A percentile compares a stretch with the other conserved stretches of the same genome.
These are phyloP conservation scores for Corymbia maculata DNA, from an alignment of 345 rosid species.

Conservation along the genomic window DNA sequence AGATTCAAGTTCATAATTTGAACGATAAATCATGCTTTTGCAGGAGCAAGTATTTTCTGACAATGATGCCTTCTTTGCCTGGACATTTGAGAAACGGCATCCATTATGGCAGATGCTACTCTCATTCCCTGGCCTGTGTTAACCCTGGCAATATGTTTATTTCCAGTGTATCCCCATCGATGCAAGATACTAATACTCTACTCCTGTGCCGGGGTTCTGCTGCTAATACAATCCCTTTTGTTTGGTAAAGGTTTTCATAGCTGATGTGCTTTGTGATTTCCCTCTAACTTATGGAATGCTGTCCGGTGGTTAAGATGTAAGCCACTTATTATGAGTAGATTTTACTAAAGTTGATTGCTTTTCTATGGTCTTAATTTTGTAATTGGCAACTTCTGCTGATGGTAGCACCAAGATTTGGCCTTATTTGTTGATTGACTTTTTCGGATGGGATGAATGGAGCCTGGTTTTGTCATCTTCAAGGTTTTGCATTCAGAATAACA, in stretches of 20 bases:
- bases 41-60: slow-evolving; percentile 94
- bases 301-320: neutral
- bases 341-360: neutral
- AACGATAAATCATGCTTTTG: neutral
- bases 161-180: slow-evolving; percentile 88
- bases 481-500: neutral
- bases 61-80: slow-evolving; percentile 87
- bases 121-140: slow-evolving; percentile 91
- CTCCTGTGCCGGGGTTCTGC: slow-evolving; percentile 71
- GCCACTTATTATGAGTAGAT: neutral
- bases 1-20: neutral
- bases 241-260: slow-evolving; percentile 32
- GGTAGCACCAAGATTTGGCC: neutral
- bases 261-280: neutral
- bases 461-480: neutral
- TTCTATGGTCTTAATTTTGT: neutral
- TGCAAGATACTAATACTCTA: slow-evolving; percentile 82
- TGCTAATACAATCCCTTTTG: slow-evolving; percentile 69
- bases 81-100: slow-evolving; percentile 80
- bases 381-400: neutral
- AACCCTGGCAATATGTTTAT: slow-evolving; percentile 88
- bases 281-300: neutral
- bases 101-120: slow-evolving; percentile 96
- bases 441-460: neutral
- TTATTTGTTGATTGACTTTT: neutral